Base-by-base conservation (phyloP, 176 grass and related monocot genomes). In the Musa itinerans region DNA sequence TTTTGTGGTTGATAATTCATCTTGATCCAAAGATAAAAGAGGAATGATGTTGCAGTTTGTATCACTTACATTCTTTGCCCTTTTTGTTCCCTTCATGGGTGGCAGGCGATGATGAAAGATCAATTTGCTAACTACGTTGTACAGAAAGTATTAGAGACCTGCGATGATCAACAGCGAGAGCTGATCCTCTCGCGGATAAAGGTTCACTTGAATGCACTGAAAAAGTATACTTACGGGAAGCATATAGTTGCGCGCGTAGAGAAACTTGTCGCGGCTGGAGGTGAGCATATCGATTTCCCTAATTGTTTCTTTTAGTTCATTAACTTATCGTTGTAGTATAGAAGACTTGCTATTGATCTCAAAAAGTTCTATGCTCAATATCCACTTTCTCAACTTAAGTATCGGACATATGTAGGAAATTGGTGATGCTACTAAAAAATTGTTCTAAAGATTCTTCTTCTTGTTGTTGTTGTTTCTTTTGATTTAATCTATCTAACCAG, bases 91-190 rank as follows among this genome's bases (percentile, higher is more conserved):
- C 17, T 51, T 70, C 43, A 50, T 21, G 15, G 43, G 15, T 52
- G 68, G 19, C 66, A 83, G 81, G 81, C 81, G 3, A 83, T 83
- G 81, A 83, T 83, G 81, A 83, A 83, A 71, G 81, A 83, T 53
- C 81, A 73, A 74, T 68, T 83, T 81, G 74, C 78, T 61, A 78
- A 70, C 80, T 73, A 63, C 4, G 81, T 83, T 64, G 72, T 83
- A 52, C 71, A 87, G 80, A 71, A 83, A 62, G 81, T 83, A 61
- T 63, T 65, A 82, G 68, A 80, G 74, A 76, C 69, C 11, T 76
- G 49, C 54, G 76, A 79, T 77, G 56, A 83, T 78, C 50, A 79
- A 9, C 63, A 74, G 19, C 69, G 82, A 63, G 82, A 88, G 65
- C 78, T 76, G 54, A 74, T 78, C 23, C 54, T 74, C 58, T 87